Base-by-base conservation (phyloP, 2,329 filamentous ascomycete genomes). In the Colletotrichum graminicola region DNA sequence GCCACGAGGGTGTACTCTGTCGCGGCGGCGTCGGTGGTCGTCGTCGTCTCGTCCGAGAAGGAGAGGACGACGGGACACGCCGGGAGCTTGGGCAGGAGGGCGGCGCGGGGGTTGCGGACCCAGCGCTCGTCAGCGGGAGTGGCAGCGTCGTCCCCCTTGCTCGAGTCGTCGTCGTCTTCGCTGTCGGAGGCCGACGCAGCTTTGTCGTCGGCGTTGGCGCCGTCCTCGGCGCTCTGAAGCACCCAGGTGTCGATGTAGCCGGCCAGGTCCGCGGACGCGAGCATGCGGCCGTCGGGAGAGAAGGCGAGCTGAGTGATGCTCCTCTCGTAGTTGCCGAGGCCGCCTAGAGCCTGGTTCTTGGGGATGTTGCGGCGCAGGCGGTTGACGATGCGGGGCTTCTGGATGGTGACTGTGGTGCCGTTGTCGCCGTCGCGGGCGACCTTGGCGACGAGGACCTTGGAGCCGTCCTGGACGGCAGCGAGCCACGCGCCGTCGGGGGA, bases 221-320 rank as follows among this genome's bases (percentile, higher is more conserved):
- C 79, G 45, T 81, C 80, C 34, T 81, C 79, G 39, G 63, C 52
- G 66, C 82, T 82, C 77, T 89, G 87, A 66, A 97, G 82, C 1
- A 94, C 83, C 93, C 95, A 99, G 23, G 92, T 94, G 78, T 98
- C 95, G 41, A 98, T 86, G 80, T 91, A 94, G 54, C 96, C 96
- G 54, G 92, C 91, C 63, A 98, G 82, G 79, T 98, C 95, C 59
- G 92, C 91, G 39, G 91, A 89, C 11, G 92, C 94, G 57, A 98
- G 84, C 73, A 97, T 89, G 74, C 88, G 90, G 78, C 93, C 94
- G 78, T 97, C 92, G 6, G 91, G 85, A 12, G 94, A 95, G 80
- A 98, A 98, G 2, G 91, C 86, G 34, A 92, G 80, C 65, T 93
- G 92, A 45, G 88, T 91, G 74, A 98, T 90, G 55, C 87, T 91